Conservation (phyloP, 108 stramenopile species). For the Hondaea fermentalgiana region DNA sequence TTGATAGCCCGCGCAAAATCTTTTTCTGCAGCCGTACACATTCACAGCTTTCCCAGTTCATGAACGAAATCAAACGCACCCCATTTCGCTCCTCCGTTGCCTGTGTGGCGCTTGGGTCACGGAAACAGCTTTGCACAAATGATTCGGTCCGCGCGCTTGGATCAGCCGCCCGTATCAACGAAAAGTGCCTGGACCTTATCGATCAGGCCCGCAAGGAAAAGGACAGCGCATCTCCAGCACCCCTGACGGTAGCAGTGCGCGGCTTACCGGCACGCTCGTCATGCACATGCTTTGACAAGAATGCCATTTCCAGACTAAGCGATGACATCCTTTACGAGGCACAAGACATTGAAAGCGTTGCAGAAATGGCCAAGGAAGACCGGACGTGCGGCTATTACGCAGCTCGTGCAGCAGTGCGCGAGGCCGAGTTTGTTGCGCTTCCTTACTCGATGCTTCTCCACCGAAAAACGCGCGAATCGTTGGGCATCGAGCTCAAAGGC, state of each 20-base stretch:
- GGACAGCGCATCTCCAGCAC: no score
- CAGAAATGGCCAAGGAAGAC: slow-evolving; percentile 52
- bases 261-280: not conserved
- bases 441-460: slow-evolving; percentile 79
- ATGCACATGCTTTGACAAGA: slow-evolving; percentile 61
- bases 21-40: slow-evolving; percentile 86
- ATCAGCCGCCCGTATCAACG: slow-evolving; percentile 66
- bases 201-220: slow-evolving; percentile 38
- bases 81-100: slow-evolving; percentile 55
- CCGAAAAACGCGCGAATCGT: slow-evolving; percentile 49
- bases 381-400: slow-evolving; percentile 91
- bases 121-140: slow-evolving; percentile 74
- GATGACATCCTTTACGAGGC: slow-evolving; percentile 65
- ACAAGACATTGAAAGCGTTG: slow-evolving; percentile 81
- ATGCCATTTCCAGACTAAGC: slow-evolving; percentile 60
- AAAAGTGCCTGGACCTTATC: slow-evolving; percentile 81
- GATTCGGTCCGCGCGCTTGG: slow-evolving; percentile 42
- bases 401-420: slow-evolving; percentile 56
- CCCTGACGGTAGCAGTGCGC: no score
- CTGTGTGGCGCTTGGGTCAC: slow-evolving; percentile 73
- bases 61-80: slow-evolving; percentile 66
- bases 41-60: slow-evolving; percentile 91
- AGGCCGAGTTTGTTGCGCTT: slow-evolving; percentile 80
- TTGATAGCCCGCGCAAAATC: slow-evolving; percentile 45
- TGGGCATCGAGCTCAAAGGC: slow-evolving; percentile 65